Evolutionary conservation across 2,329 filamentous ascomycete species (phyloP).

Genomic region (Aspergillus brunneoviolaceus): DNA sequence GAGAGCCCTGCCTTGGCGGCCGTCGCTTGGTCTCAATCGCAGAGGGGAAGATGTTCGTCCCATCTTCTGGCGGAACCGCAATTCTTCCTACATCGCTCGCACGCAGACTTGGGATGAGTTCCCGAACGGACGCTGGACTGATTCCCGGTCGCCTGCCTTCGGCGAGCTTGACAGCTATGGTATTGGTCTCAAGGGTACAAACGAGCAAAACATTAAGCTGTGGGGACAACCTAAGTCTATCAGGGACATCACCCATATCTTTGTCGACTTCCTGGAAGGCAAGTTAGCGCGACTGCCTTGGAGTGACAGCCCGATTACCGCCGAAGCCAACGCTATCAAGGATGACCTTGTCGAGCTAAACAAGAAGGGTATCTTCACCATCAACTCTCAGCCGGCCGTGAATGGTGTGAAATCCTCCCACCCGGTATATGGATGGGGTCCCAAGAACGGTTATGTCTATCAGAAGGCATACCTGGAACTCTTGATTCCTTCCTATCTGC

Average conservation of each 20-base stretch:
- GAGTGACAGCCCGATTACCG: conserved; percentile 85
- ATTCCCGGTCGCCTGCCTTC: conserved; percentile 92
- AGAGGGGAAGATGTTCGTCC: conserved; percentile 93
- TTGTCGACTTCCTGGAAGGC: conserved; percentile 80
- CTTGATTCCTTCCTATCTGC: conserved; percentile 76
- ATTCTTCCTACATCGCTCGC: conserved; percentile 90
- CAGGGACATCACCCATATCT: conserved; percentile 77
- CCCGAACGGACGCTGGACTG: conserved; percentile 97
- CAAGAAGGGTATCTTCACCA: conserved; percentile 80
- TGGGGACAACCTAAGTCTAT: conserved; percentile 85
- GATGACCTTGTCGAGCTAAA: conserved; percentile 78
- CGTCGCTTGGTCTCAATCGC: conserved; percentile 84
- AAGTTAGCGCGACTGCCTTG: conserved; percentile 82
- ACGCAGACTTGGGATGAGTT: conserved; percentile 99
- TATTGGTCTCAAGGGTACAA: conserved; percentile 88
- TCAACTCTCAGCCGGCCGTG: conserved; percentile 96
- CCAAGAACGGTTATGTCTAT: conserved; percentile 92
- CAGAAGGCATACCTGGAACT: conserved; percentile 97
- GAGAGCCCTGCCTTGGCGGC: conserved; percentile 93
- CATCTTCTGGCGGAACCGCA: conserved; percentile 97
- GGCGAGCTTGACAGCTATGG: conserved; percentile 94
- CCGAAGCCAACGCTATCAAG: conserved; percentile 77
- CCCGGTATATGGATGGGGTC: conserved; percentile 89
- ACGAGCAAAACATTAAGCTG: conserved; percentile 90
- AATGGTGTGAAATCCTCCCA: conserved; percentile 87